These are phyloP conservation scores for Alternaria brassicae DNA, from an alignment of 2,329 filamentous ascomycete genomes.

Conservation along the genomic window DNA sequence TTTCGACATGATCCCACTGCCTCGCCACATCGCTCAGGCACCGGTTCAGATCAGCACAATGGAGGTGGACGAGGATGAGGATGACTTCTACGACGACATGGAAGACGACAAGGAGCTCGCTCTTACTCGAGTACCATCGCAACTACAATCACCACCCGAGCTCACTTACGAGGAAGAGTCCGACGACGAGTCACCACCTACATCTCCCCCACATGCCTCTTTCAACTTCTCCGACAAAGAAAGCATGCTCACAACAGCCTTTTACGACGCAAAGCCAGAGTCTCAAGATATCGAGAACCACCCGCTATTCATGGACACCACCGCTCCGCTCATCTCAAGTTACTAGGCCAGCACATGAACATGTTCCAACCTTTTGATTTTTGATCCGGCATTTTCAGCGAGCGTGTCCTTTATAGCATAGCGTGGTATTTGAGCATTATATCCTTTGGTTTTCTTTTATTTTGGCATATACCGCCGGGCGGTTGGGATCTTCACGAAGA, in stretches of 20 bases:
- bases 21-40: slow-evolving; percentile 51
- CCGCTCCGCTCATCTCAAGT: slow-evolving; percentile 50
- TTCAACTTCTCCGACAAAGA: slow-evolving; percentile 58
- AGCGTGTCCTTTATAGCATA: slow-evolving; percentile 45
- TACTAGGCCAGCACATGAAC: slow-evolving; percentile 43
- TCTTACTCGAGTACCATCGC: slow-evolving; percentile 54
- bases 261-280: slow-evolving; percentile 52
- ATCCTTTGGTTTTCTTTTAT: slow-evolving; percentile 24
- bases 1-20: slow-evolving; percentile 54
- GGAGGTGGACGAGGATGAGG: slow-evolving; percentile 53
- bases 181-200: slow-evolving; percentile 58
- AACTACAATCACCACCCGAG: slow-evolving; percentile 58
- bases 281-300: slow-evolving; percentile 49
- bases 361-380: slow-evolving; percentile 42
- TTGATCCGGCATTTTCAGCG: slow-evolving; percentile 49
- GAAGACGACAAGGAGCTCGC: slow-evolving; percentile 56
- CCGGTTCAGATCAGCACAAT: slow-evolving; percentile 54
- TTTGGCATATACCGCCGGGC: slow-evolving; percentile 21
- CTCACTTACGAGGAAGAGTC: slow-evolving; percentile 58
- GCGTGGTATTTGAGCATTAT: slow-evolving; percentile 40
- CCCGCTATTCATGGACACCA: slow-evolving; percentile 52
- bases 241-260: slow-evolving; percentile 55
- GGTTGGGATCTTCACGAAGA: slow-evolving; percentile 15
- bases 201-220: slow-evolving; percentile 54
- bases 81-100: slow-evolving; percentile 57